Evolutionary conservation across 1,139 yeast species (phyloP), one percentile per base, ranked within the genome.

Genomic region (Pneumocystis oryctolagi): DNA sequence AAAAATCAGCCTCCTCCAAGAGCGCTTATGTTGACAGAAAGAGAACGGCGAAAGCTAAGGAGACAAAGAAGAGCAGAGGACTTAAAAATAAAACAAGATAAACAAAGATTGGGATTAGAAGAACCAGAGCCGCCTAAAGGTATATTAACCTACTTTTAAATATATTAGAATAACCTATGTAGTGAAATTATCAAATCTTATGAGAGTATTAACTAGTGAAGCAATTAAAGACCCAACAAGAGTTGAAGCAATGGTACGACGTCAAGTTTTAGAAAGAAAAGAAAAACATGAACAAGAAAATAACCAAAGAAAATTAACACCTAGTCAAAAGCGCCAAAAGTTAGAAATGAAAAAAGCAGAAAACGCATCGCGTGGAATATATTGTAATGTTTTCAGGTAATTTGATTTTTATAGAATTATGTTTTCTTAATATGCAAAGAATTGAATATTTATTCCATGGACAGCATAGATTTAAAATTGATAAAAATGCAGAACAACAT

Each of bases 201-300:
- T 88, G 89, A 85, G 81, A 68, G 96, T 89, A 0, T 77, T 85
- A 61, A 87, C 96, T 2, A 84, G 88, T 70, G 95, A 87, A 66
- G 88, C 94, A n/a, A 85, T 89, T 60, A 79, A 80, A 66, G 96
- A 92, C 70, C 98, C 98, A 0, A 92, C 98, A 0, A 82, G 83
- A 3, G 84, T 90, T 68, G 98, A 92, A 70, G 78, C 79, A 72
- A 74, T 78, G 63, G 97, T 94, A 0, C 77, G 82, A 61, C 74
- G 76, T 56, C 94, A 90, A 66, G 86, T 89, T 9, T 83, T 80
- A 57, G 80, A 81, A 59, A 77, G 99, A 34, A 75, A 76, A 39
- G 69, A 75, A n/a, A 75, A 76, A 60, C 99, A 92, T 73, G 77
- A 81, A 67, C 75, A 75, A 53, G 79, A 74, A 39, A 92, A 92